Percentiles rank a stretch among this genome's conserved stretches.
phyloP scores from a whole-genome alignment of 179 eudicot species.

The Heliamphora pulchella region DNA sequence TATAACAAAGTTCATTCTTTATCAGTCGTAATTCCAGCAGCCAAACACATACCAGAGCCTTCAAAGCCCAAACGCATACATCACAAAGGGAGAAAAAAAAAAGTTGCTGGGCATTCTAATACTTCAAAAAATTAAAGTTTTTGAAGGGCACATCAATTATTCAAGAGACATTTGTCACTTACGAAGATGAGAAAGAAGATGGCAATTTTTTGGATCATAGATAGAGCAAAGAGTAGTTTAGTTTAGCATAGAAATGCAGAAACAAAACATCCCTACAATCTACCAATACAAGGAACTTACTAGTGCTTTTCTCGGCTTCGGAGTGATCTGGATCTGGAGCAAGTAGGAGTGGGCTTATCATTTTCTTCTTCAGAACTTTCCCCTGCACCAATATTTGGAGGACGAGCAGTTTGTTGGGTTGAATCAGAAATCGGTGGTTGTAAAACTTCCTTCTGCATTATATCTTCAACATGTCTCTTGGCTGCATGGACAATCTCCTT shows the following conservation, averaged over 20 bases:
- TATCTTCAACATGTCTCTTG: constrained; percentile 11
- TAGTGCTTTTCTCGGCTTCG: constrained; percentile 22
- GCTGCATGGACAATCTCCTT: background rate
- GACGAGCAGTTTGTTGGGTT: constrained; percentile 16
- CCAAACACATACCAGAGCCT: background rate
- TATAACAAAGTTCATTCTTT: background rate
- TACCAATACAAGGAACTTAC: constrained; percentile 25
- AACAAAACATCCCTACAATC: background rate
- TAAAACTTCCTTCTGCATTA: constrained; percentile 16
- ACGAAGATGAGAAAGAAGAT: background rate
- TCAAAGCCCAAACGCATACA: background rate
- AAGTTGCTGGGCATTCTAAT: background rate
- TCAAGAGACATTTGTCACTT: background rate
- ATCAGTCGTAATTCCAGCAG: background rate
- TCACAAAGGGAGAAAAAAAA: background rate
- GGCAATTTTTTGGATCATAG: background rate
- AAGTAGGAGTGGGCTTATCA: constrained; percentile 16
- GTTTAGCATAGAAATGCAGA: background rate
- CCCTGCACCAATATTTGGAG: constrained; percentile 24
- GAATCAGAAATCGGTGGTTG: constrained; percentile 15
- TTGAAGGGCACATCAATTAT: background rate
- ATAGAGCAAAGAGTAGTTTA: background rate
- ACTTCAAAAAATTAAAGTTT: background rate
- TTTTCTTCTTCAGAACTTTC: constrained; percentile 27
- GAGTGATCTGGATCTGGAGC: constrained; percentile 18